These are phyloP conservation scores for Sphenostylis stenocarpa DNA, from an alignment of 306 rosid genomes.

Conservation along the genomic window DNA sequence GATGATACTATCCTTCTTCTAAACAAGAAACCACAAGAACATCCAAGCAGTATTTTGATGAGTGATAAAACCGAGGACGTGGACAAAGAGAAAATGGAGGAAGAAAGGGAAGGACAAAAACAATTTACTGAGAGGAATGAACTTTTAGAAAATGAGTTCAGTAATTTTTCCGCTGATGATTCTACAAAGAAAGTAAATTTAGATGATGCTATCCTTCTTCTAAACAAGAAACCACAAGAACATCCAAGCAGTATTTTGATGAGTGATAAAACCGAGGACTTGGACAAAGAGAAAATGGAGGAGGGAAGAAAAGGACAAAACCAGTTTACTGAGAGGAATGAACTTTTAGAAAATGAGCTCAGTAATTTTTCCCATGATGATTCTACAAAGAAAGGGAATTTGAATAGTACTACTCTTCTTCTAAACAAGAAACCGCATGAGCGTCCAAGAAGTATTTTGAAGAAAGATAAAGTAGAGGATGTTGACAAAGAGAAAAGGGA, in stretches of 20 bases:
- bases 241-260: constrained; percentile 21
- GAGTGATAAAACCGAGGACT: constrained; percentile 45
- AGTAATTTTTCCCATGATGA: constrained; percentile 38
- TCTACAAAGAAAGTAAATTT: constrained; percentile 35
- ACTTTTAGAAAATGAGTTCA: constrained; percentile 38
- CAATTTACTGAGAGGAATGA: constrained; percentile 24
- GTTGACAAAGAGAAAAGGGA: constrained; percentile 34
- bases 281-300: constrained; percentile 32
- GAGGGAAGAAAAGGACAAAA: constrained; percentile 31
- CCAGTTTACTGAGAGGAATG: constrained; percentile 26
- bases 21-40: constrained; percentile 36
- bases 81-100: constrained; percentile 32
- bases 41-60: constrained; percentile 21
- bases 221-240: constrained; percentile 35
- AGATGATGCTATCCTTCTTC: constrained; percentile 29
- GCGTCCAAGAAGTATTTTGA: constrained; percentile 21
- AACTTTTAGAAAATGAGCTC: constrained; percentile 39
- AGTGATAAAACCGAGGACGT: constrained; percentile 45
- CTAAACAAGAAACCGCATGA: constrained; percentile 36
- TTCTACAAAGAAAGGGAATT: constrained; percentile 34
- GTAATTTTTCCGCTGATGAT: constrained; percentile 40
- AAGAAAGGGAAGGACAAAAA: constrained; percentile 32
- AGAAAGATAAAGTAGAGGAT: constrained; percentile 48
- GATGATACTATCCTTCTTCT: constrained; percentile 27
- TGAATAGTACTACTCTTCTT: constrained; percentile 30